Evolutionary conservation across 2,329 filamentous ascomycete species (phyloP), one percentile per base, ranked within the genome.

Genomic region (Epichloe elymi): DNA sequence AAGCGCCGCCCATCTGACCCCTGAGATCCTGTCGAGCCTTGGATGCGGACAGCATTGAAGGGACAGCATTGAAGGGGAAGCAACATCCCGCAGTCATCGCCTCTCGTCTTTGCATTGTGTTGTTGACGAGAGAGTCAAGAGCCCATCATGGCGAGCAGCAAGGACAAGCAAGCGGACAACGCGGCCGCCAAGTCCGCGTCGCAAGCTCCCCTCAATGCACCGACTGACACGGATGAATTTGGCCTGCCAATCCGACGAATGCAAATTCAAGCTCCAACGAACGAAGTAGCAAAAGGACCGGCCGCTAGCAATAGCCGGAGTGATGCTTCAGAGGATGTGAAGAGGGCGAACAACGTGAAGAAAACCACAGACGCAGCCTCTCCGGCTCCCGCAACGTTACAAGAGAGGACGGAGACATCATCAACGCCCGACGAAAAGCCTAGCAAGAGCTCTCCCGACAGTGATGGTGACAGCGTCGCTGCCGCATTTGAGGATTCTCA

Each of bases 221-320:
- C 40, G 20, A 49, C 61, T 47, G 79, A 83, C 60, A 68, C 81
- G 53, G 84, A 88, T 64, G 84, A 88, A 57, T 88, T 87, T 63
- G 84, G 84, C 48, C 68, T 88, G 56, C 83, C 83, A 17, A 75
- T 84, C 55, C 74, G 72, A 62, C 26, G 26, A 30, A 8, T 30
- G 8, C 26, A 77, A 73, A 58, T 74, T 59, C 59, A 65, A 59
- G 67, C 63, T 50, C 64, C 68, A 30, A 57, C 59, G 40, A 54
- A 51, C 48, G 53, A 58, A 38, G 43, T 15, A 52, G 48, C 51
- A n/a, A 8, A 57, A 43, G 50, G 45, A 55, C 33, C 61, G n/a
- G 39, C 55, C 11, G 17, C 49, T 30, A 35, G 40, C 30, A 8
- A 38, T 43, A 44, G 23, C 36, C 26, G 33, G 38, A 44, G 36